A percentile compares a stretch with the other conserved stretches of the same genome.
Conservation (phyloP, 2,329 filamentous ascomycete species). For the Bipolaris cookei region DNA sequence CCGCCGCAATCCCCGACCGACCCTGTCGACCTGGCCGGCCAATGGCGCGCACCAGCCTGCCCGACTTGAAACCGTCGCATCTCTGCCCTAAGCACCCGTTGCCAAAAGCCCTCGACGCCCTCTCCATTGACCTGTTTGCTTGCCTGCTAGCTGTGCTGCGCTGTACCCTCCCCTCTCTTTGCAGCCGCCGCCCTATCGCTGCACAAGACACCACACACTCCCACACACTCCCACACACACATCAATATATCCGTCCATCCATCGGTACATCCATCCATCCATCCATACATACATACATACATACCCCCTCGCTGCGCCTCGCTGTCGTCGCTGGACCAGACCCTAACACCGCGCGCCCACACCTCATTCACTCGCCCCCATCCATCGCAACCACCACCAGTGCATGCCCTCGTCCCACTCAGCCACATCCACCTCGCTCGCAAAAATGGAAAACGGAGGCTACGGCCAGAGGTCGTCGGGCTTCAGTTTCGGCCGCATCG, state of each 20-base stretch:
- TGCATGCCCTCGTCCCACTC: conserved; percentile 77
- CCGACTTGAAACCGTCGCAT: conserved; percentile 37
- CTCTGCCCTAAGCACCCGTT: conserved; percentile 7
- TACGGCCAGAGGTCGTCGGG: conserved; percentile 52
- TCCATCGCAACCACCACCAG: conserved; percentile 51
- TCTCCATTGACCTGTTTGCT: conserved; percentile 8
- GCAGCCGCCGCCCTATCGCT: conserved; percentile 22
- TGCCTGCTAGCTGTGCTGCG: conserved; percentile 9
- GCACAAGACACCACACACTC: no score
- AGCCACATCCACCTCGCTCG: conserved; percentile 73
- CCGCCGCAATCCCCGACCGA: conserved; percentile 19
- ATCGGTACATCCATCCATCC: not conserved
- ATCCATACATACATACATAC: no score
- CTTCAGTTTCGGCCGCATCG: conserved; percentile 84
- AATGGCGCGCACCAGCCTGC: conserved; percentile 19
- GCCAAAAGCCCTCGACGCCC: conserved; percentile 30
- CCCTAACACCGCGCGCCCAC: conserved; percentile 11
- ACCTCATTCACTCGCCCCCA: not conserved
- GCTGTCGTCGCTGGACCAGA: conserved; percentile 14
- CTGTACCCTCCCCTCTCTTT: not conserved
- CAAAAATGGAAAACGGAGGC: conserved; percentile 76
- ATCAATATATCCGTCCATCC: not conserved
- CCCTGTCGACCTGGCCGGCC: conserved; percentile 15
- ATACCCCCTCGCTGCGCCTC: conserved; percentile 7
- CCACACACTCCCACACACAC: no score